These are phyloP conservation scores for Lipomyces spencermartinsiae DNA, from an alignment of 805 yeast genomes.

Conservation along the genomic window DNA sequence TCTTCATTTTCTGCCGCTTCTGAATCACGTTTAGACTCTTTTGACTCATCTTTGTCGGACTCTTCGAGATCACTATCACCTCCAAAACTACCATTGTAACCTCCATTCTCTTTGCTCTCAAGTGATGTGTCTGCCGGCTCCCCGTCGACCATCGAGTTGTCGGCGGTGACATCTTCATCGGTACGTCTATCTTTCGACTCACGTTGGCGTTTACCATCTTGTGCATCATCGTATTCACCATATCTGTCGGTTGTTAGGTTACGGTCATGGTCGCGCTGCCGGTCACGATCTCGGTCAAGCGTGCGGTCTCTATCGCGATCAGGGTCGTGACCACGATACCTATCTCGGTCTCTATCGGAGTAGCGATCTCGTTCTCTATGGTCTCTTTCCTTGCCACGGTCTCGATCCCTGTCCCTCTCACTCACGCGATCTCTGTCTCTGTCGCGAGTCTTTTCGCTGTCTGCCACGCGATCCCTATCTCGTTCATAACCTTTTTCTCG, in stretches of 20 bases:
- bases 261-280: conserved; percentile 8
- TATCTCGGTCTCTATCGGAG: conserved; percentile 20
- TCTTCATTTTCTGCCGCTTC: conserved; percentile 42
- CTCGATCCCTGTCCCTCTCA: conserved; percentile 25
- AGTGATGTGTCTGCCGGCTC: background rate
- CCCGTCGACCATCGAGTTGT: conserved; percentile 5
- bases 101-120: conserved; percentile 38
- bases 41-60: conserved; percentile 39
- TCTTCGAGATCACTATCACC: conserved; percentile 41
- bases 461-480: conserved; percentile 24
- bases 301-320: conserved; percentile 29
- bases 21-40: background rate
- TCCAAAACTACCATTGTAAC: conserved; percentile 44
- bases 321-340: conserved; percentile 12
- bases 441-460: conserved; percentile 12
- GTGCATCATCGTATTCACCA: conserved; percentile 8
- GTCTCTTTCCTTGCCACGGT: conserved; percentile 21
- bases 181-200: background rate
- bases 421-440: conserved; percentile 28
- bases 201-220: conserved; percentile 14
- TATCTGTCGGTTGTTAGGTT: background rate
- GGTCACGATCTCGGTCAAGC: conserved; percentile 29
- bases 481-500: conserved; percentile 12
- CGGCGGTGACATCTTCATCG: conserved; percentile 8
- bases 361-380: conserved; percentile 20